Base-by-base conservation (phyloP, 805 yeast species). In the Pichia phayaonensis region DNA sequence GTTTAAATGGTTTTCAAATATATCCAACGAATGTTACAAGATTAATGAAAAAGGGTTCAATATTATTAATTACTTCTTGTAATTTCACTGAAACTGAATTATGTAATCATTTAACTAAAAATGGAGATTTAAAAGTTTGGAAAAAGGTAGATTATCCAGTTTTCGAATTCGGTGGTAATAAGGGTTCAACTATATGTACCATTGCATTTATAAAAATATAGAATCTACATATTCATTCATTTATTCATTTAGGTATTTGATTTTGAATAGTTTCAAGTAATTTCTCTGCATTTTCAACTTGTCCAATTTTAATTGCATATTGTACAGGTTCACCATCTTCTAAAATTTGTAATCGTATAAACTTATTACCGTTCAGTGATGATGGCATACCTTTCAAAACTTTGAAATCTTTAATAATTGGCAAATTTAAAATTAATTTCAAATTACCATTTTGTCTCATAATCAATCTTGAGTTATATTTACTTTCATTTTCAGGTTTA, bases 361-460 rank as follows among this genome's bases (percentile, higher is more conserved):
- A 92, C 65, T 89, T 90, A 44, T 90, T 95, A 24, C 95, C 82
- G 15, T 81, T 74, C 58, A 90, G 67, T 11, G 97, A 90, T 40
- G 95, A 85, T 53, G 88, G 86, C 75, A 92, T 83, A 0, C 98
- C 99, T 61, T 81, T 80, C 52, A 77, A 70, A 2, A 89, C 69
- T 54, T 83, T 80, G 21, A 89, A 77, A 7, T 80, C 80, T 41
- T 75, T 69, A 0, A 76, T 72, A 38, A 94, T 70, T 18, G 88
- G 84, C 44, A 83, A 69, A 66, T 94, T 94, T 55, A 94, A 72
- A 24, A 92, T 81, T 12, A 94, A 92, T 55, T 89, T 80, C 54
- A 89, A 73, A 18, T 88, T 77, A 2, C 96, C 95, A 53, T 86
- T 87, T 4, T 96, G 83, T 63, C 99, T 80, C 97, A 94, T 90